These are phyloP conservation scores for Boechera retrofracta DNA, from an alignment of 345 rosid genomes.

Conservation along the genomic window DNA sequence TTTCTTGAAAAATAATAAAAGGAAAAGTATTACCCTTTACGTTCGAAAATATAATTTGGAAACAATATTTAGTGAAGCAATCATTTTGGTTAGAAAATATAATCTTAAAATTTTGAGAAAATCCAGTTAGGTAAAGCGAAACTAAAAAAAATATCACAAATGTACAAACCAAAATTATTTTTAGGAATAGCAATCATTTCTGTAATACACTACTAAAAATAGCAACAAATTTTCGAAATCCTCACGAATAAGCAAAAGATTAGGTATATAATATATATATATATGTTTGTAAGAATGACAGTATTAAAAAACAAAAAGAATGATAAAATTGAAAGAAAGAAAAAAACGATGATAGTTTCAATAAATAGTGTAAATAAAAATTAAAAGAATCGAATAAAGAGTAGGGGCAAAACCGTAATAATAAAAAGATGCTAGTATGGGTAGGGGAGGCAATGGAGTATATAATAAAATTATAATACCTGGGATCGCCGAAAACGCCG, in stretches of 20 bases:
- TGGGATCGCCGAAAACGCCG: conserved; percentile 80
- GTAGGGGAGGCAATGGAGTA: conserved; percentile 7
- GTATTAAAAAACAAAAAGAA: neutral
- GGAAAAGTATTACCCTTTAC: neutral
- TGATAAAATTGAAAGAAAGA: neutral
- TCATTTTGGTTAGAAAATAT: too few relatives aligned
- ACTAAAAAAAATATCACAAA: neutral
- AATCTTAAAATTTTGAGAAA: neutral
- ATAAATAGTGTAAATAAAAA: neutral
- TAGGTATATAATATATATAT: too few relatives aligned
- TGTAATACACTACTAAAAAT: neutral
- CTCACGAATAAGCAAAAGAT: neutral
- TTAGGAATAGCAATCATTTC: neutral
- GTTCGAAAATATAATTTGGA: conserved; percentile 9
- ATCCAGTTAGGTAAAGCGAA: neutral
- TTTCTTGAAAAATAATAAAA: neutral
- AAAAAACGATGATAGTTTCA: neutral
- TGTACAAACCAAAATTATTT: neutral
- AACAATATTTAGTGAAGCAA: neutral
- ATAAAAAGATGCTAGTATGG: neutral
- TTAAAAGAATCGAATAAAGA: conserved; percentile 9
- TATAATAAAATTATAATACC: conserved; percentile 50
- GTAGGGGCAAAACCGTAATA: neutral
- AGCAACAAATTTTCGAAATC: neutral
- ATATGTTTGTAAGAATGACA: neutral